These are phyloP conservation scores for Stylonectria norvegica DNA, from an alignment of 2,329 filamentous ascomycete species.

Conservation along the genomic window DNA sequence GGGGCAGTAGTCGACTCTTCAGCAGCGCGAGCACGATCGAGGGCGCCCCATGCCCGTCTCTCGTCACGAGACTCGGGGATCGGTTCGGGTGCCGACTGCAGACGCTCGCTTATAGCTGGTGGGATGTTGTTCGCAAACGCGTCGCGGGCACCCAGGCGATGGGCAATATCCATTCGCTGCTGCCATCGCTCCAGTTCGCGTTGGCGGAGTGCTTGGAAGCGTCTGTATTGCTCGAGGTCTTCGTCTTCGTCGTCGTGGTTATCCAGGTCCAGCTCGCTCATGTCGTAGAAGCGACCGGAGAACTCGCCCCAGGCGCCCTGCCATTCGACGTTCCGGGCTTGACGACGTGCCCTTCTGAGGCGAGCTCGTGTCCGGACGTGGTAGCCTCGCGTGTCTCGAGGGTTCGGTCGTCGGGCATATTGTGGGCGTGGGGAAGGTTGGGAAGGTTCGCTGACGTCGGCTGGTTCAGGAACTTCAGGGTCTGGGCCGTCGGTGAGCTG, in stretches of 20 bases:
- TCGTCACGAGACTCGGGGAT: constrained; percentile 72
- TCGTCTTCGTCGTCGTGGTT: constrained; percentile 62
- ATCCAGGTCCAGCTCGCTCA: constrained; percentile 41
- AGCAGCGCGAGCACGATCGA: constrained; percentile 77
- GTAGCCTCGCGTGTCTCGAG: constrained; percentile 33
- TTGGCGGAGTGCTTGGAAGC: constrained; percentile 53
- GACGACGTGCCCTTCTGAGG: constrained; percentile 53
- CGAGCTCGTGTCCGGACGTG: constrained; percentile 54
- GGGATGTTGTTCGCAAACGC: constrained; percentile 64
- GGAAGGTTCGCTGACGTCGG: constrained; percentile 35
- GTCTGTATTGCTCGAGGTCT: constrained; percentile 57
- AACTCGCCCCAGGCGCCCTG: constrained; percentile 77
- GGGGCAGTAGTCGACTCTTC: constrained; percentile 48
- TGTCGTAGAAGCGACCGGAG: constrained; percentile 59
- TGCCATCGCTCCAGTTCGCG: constrained; percentile 73
- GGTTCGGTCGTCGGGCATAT: constrained; percentile 29
- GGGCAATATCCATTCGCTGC: constrained; percentile 76
- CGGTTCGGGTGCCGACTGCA: constrained; percentile 55
- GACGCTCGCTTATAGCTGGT: constrained; percentile 57
- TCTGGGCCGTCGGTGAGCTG: constrained; percentile 32
- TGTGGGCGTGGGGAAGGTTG: constrained; percentile 32
- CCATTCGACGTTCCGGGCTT: constrained; percentile 77
- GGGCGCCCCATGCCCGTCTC: constrained; percentile 80
- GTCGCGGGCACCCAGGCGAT: constrained; percentile 70
- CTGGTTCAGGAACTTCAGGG: no score